Conservation (phyloP, 2,329 filamentous ascomycete species). For the Lasiodiplodia sp. region DNA sequence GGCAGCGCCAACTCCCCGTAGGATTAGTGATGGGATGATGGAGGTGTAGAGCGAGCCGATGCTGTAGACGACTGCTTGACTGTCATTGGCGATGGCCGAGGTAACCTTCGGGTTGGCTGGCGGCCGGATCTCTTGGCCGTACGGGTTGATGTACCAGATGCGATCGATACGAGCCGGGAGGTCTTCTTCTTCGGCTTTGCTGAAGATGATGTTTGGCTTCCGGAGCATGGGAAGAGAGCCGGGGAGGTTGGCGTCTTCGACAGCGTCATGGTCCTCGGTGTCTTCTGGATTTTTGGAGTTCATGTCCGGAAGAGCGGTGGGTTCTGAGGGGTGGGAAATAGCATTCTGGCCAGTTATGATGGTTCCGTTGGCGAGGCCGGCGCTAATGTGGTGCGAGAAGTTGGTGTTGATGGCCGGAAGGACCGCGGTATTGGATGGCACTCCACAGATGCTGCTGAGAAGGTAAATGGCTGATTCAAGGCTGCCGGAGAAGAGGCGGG, state of each 20-base stretch:
- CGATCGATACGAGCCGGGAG: constrained; percentile 78
- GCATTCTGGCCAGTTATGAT: constrained; percentile 91
- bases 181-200: constrained; percentile 77
- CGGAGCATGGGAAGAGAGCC: constrained; percentile 82
- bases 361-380: constrained; percentile 76
- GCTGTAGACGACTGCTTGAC: constrained; percentile 81
- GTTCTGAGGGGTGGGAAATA: constrained; percentile 82
- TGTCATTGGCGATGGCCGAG: constrained; percentile 64
- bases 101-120: constrained; percentile 83
- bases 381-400: constrained; percentile 93
- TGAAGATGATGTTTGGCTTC: constrained; percentile 82
- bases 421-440: constrained; percentile 77
- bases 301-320: constrained; percentile 55
- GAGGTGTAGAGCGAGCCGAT: constrained; percentile 95
- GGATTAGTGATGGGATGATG: constrained; percentile 81
- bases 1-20: constrained; percentile 75
- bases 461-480: constrained; percentile 94
- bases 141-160: constrained; percentile 98
- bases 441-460: constrained; percentile 83
- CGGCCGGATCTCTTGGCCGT: constrained; percentile 93
- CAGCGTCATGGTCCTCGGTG: constrained; percentile 64
- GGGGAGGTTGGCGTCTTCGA: constrained; percentile 82
- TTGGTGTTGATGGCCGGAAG: constrained; percentile 94
- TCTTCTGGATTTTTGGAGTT: constrained; percentile 41
- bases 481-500: constrained; percentile 87